A percentile compares a stretch with the other conserved stretches of the same genome.
Conservation (phyloP, 495 filamentous ascomycete species). For the Aspergillus biplanus region DNA sequence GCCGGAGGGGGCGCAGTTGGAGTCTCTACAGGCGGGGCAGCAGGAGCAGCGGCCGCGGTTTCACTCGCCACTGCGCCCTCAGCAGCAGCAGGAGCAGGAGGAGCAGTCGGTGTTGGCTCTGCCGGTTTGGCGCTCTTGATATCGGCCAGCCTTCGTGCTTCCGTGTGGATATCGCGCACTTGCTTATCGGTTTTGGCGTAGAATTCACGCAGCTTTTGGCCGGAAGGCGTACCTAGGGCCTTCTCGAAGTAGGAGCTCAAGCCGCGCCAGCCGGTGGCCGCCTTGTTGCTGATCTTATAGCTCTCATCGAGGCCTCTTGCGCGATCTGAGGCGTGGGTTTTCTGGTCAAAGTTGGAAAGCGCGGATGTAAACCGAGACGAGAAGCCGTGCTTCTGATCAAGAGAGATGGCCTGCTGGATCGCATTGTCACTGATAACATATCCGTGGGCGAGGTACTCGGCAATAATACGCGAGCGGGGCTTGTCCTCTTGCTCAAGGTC, state of each 20-base stretch:
- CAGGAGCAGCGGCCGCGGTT: slow-evolving; percentile 20
- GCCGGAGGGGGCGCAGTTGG: slow-evolving; percentile 19
- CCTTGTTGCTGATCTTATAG: slow-evolving; percentile 73
- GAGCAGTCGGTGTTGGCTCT: slow-evolving; percentile 65
- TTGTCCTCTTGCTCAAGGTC: slow-evolving; percentile 92
- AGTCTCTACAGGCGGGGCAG: slow-evolving; percentile 27
- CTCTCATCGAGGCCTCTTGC: slow-evolving; percentile 74
- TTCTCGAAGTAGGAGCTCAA: slow-evolving; percentile 88
- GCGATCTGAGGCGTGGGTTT: slow-evolving; percentile 78
- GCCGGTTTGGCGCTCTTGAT: slow-evolving; percentile 73
- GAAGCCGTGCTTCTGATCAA: slow-evolving; percentile 91
- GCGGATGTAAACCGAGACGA: slow-evolving; percentile 73
- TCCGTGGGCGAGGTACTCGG: slow-evolving; percentile 94
- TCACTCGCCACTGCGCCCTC: no score
- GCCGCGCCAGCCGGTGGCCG: slow-evolving; percentile 64
- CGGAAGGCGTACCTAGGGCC: slow-evolving; percentile 80
- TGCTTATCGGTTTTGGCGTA: slow-evolving; percentile 81
- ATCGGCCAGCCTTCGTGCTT: slow-evolving; percentile 85
- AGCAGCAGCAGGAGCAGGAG: slow-evolving; percentile 26
- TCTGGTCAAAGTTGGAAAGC: slow-evolving; percentile 75
- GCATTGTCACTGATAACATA: slow-evolving; percentile 86
- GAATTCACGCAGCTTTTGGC: slow-evolving; percentile 82
- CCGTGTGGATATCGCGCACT: slow-evolving; percentile 87
- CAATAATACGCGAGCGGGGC: slow-evolving; percentile 86
- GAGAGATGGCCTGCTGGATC: slow-evolving; percentile 79